phyloP scores from a whole-genome alignment of 1,284 basidiomycete species.

The Wallemia hederae region DNA sequence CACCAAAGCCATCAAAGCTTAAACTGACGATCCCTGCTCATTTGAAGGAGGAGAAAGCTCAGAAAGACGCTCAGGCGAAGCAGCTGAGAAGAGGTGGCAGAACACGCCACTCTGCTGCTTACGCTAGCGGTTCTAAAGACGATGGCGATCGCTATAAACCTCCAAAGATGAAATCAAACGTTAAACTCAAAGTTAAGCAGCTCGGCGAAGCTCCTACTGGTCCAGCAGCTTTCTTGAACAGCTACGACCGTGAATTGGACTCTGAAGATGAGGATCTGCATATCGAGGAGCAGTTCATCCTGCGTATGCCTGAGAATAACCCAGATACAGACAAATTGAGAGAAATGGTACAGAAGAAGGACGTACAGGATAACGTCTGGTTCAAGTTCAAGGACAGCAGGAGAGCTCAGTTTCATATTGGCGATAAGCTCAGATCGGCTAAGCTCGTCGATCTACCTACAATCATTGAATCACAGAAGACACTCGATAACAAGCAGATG shows the following conservation, averaged over 20 bases:
- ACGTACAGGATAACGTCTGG: conserved; percentile 61
- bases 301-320: conserved; percentile 61
- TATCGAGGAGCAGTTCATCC: conserved; percentile 92
- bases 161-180: background rate
- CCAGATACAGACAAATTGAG: conserved; percentile 32
- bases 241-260: conserved; percentile 79
- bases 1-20: background rate
- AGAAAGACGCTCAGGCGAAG: background rate
- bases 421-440: conserved; percentile 47
- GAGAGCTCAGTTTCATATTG: conserved; percentile 65
- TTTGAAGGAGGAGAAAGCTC: background rate
- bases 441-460: conserved; percentile 91
- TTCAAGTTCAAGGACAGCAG: conserved; percentile 98
- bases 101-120: background rate
- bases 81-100: background rate
- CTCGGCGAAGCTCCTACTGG: background rate
- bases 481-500: conserved; percentile 78
- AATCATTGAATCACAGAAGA: conserved; percentile 87
- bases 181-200: background rate
- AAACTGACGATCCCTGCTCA: background rate
- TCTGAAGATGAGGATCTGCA: conserved; percentile 69
- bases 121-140: background rate
- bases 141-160: background rate
- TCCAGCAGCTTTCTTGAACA: conserved; percentile 38
- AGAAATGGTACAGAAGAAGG: conserved; percentile 50